Base-by-base conservation (phyloP, 768 basidiomycete species). In the Leccinum broughii region DNA sequence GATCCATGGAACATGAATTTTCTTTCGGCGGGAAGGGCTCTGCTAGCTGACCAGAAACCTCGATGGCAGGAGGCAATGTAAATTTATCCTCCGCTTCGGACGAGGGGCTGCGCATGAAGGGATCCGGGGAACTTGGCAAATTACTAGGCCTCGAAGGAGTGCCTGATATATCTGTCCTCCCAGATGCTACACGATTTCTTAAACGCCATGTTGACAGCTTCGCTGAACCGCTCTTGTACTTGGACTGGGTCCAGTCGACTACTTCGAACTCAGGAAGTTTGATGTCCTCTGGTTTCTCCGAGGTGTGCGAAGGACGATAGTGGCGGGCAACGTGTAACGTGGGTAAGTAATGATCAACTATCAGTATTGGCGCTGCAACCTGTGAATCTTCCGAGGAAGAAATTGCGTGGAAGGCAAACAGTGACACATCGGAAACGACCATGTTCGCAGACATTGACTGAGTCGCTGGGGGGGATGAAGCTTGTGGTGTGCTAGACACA, bases 301-400 rank as follows among this genome's bases (percentile, higher is more conserved):
- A 63, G 57, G 58, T 50, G 9, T 73, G 61, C 41, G 70, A 69
- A 22, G 83, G 83, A 57, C 83, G 82, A 46, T 67, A 52, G 66
- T 84, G 83, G 6, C 61, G 59, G 20, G 70, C 55, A 37, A 78
- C 64, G 71, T 90, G 89, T 61, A 90, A 89, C 6, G 73, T 73
- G 14, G 77, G 69, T 17, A 95, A 82, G 62, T 84, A 73, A n/a
- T 80, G 80, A 67, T 95, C 94, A 10, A 85, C 86, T 52, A 94
- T 82, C 17, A 96, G 67, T 49, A 96, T 74, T 13, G 93, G 93
- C 14, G 81, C 79, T 26, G 86, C 83, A 52, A 65, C 32, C 53
- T 69, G 73, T 28, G 49, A n/a, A 56, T 64, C 68, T 7, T 67
- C 63, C 32, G 24, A 28, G 17, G 67, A 62, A 15, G 66, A 62